Conservation (phyloP, 2,329 filamentous ascomycete species). For the Claviceps capensis region DNA sequence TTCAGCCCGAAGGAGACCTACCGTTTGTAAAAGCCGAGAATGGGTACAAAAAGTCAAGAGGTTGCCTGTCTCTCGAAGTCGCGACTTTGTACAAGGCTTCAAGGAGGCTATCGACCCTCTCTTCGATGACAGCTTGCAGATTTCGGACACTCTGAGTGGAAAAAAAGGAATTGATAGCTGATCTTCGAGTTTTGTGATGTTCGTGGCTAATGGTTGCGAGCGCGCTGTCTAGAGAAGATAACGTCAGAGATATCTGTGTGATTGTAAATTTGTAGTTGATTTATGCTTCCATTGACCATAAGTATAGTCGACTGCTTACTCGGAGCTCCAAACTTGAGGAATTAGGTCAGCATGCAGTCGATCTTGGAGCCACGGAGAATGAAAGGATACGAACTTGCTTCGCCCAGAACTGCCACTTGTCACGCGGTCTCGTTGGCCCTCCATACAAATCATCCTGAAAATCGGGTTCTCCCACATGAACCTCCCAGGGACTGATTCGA, state of each 20-base stretch:
- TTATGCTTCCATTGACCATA: neutral
- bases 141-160: slow-evolving; percentile 23
- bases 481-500: slow-evolving; percentile 26
- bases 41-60: slow-evolving; percentile 22
- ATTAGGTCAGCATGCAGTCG: neutral
- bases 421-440: slow-evolving; percentile 15
- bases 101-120: slow-evolving; percentile 20
- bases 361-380: neutral
- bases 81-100: slow-evolving; percentile 17
- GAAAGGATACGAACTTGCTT: slow-evolving; percentile 17
- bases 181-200: slow-evolving; percentile 19
- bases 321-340: slow-evolving; percentile 19
- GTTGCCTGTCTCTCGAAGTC: slow-evolving; percentile 12
- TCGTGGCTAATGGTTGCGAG: slow-evolving; percentile 23
- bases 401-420: slow-evolving; percentile 22
- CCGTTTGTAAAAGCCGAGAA: slow-evolving; percentile 26
- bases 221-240: slow-evolving; percentile 14
- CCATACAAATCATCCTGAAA: slow-evolving; percentile 27
- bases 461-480: slow-evolving; percentile 23
- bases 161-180: slow-evolving; percentile 23
- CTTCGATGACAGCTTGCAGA: slow-evolving; percentile 24
- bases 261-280: neutral
- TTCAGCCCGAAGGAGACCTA: slow-evolving; percentile 3
- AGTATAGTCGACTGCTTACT: slow-evolving; percentile 10
- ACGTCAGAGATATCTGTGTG: slow-evolving; percentile 3